Evolutionary conservation across 1,139 yeast species (phyloP), one percentile per base, ranked within the genome.

Genomic region (Candida buenavistaensis): DNA sequence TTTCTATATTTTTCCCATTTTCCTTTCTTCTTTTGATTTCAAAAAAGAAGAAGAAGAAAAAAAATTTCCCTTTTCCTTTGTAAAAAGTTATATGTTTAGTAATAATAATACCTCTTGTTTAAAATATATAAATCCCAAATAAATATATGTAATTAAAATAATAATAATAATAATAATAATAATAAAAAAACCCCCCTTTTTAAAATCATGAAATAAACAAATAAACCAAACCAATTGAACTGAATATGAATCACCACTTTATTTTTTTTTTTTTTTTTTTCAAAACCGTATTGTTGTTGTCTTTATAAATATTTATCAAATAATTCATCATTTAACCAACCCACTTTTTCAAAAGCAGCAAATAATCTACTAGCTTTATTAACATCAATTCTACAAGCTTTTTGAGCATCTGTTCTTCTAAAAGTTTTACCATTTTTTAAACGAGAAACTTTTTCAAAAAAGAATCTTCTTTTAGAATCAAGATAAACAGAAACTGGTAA

Each of bases 401-500:
- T 90, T 62, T 92, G 97, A 10, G 97, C 95, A 59, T 92, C 98
- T 0, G 97, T 92, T 64, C 97, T 80, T 66, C 97, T 82, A 64
- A 92, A 92, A 30, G 92, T 95, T 59, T 84, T 73, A 21, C 86
- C 87, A 38, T 71, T 72, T 54, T 78, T 80, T 54, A 84, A 63
- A 41, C 97, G 75, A 42, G 78, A 77, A 26, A 89, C 95, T 64
- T 90, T 90, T 57, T 92, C 97, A 43, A 78, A 77, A 60, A 92
- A 92, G 24, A 92, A 68, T 49, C 98, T 75, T 60, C 94, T 78
- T 69, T 92, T 92, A 6, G 96, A 87, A 60, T 92, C 98, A 55
- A 90, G 68, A 56, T 89, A 92, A 23, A 90, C 79, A 44, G 82
- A 85, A 39, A 90, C 84, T 5, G 97, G 95, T 46, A 92, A 71